Percentiles rank a stretch among this genome's conserved stretches.
phyloP scores from a whole-genome alignment of 1,139 yeast species.

The Candida freyschussii region DNA sequence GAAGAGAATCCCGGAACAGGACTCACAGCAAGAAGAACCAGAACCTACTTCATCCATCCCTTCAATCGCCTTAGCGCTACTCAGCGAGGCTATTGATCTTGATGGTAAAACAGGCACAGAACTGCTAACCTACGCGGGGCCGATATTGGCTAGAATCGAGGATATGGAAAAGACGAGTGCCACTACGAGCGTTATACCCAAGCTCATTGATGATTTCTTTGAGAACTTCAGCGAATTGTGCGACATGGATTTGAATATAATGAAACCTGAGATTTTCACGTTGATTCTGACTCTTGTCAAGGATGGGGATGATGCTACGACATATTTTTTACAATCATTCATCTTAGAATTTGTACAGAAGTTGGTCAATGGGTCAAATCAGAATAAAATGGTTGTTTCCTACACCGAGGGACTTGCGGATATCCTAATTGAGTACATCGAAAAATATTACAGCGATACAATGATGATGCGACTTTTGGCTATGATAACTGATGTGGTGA shows the following conservation, averaged over 20 bases:
- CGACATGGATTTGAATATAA: not conserved
- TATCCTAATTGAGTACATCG: slow-evolving; percentile 1
- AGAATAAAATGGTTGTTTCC: slow-evolving; percentile 5
- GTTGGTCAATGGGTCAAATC: slow-evolving; percentile 4
- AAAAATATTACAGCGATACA: not conserved
- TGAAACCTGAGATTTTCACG: too few relatives aligned
- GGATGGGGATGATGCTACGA: not conserved
- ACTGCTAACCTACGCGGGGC: not conserved
- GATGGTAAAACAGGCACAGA: not conserved
- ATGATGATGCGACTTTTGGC: slow-evolving; percentile 3
- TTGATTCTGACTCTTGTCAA: not conserved
- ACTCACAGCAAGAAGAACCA: too few relatives aligned
- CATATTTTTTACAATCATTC: not conserved
- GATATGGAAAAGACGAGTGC: not conserved
- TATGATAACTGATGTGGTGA: slow-evolving; percentile 2
- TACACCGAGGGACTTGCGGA: not conserved
- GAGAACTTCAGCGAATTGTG: slow-evolving; percentile 1
- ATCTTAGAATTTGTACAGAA: slow-evolving; percentile 4
- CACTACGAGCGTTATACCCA: not conserved
- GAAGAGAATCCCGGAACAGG: too few relatives aligned
- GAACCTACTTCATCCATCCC: too few relatives aligned
- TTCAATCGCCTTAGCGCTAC: too few relatives aligned
- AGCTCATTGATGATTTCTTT: slow-evolving; percentile 2
- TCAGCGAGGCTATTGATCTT: not conserved
- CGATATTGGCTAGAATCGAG: not conserved